A percentile compares a stretch with the other conserved stretches of the same genome.
Evolutionary conservation across 139 green algal species (phyloP).

Genomic region (Chlamydomonas asymmetrica): DNA sequence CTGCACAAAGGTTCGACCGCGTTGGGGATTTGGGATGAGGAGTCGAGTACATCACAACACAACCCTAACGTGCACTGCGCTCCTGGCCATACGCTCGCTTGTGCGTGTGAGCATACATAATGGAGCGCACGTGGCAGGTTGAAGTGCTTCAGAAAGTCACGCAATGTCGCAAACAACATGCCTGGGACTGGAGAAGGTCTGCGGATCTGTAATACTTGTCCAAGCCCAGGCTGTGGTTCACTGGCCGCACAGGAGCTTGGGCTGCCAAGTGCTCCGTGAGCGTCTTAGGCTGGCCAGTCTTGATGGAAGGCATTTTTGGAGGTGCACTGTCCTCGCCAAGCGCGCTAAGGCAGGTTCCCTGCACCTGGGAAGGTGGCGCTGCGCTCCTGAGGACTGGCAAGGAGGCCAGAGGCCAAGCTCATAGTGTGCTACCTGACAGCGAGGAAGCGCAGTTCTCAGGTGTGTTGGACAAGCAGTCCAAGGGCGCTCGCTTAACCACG

Average conservation of each 20-base stretch:
- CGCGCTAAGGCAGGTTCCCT: too few relatives aligned
- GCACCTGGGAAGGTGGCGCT: too few relatives aligned
- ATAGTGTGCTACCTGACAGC: too few relatives aligned
- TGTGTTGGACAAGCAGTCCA: too few relatives aligned
- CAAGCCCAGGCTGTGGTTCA: conserved; percentile 59
- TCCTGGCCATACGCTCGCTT: not conserved
- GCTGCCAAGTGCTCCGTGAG: conserved; percentile 52
- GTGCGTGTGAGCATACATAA: not conserved
- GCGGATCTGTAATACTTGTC: conserved; percentile 63
- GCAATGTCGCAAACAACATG: conserved; percentile 9
- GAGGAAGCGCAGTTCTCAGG: too few relatives aligned
- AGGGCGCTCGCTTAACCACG: too few relatives aligned
- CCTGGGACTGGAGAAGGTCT: conserved; percentile 61
- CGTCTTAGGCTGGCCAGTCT: conserved; percentile 4
- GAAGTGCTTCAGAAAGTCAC: not conserved
- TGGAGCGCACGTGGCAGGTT: not conserved
- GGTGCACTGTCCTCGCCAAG: too few relatives aligned
- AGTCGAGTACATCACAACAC: not conserved
- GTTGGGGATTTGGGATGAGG: not conserved
- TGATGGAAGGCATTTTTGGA: too few relatives aligned
- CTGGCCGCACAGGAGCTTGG: conserved; percentile 29
- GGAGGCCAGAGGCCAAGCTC: too few relatives aligned
- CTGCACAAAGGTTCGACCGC: conserved; percentile 33
- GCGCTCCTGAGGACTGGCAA: too few relatives aligned
- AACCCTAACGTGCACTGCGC: not conserved